phyloP scores from a whole-genome alignment of 441 rosid genomes.

The Euphorbia celastroides region DNA sequence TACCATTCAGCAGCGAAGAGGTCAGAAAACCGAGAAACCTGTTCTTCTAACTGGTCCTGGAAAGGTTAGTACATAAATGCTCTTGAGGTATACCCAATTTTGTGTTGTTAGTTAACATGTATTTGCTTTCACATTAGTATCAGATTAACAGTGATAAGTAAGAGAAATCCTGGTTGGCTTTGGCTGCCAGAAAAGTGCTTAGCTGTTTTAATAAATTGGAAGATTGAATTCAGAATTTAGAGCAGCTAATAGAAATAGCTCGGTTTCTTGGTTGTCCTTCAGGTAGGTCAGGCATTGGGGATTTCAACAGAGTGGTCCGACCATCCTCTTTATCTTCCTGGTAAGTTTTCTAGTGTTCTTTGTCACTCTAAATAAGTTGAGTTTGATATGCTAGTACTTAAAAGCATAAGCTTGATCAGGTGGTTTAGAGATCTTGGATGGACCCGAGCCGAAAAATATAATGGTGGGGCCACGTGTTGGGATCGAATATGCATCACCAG shows the following conservation, averaged over 20 bases:
- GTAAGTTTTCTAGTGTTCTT: constrained; percentile 28
- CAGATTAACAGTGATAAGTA: too few species aligned
- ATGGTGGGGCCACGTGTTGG: constrained; percentile 84
- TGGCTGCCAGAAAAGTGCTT: neutral
- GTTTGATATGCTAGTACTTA: neutral
- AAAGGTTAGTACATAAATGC: constrained; percentile 45
- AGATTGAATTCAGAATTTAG: neutral
- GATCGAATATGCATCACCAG: constrained; percentile 75
- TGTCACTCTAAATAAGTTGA: neutral
- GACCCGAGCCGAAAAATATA: constrained; percentile 66
- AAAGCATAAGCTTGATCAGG: constrained; percentile 34
- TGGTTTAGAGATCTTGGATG: constrained; percentile 77
- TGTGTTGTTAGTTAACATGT: neutral
- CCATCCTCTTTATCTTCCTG: constrained; percentile 72
- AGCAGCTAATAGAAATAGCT: neutral
- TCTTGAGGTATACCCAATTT: neutral
- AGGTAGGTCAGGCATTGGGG: constrained; percentile 96
- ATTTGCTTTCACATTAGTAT: too few species aligned
- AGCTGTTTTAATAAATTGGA: neutral
- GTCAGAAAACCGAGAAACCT: constrained; percentile 69
- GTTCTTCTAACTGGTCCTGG: constrained; percentile 86
- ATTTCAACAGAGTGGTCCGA: constrained; percentile 80
- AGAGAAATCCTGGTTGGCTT: neutral
- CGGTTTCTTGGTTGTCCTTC: neutral
- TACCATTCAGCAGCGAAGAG: constrained; percentile 79